Conservation (phyloP, 1,284 basidiomycete species). For the Lignosus rhinocerotis region DNA sequence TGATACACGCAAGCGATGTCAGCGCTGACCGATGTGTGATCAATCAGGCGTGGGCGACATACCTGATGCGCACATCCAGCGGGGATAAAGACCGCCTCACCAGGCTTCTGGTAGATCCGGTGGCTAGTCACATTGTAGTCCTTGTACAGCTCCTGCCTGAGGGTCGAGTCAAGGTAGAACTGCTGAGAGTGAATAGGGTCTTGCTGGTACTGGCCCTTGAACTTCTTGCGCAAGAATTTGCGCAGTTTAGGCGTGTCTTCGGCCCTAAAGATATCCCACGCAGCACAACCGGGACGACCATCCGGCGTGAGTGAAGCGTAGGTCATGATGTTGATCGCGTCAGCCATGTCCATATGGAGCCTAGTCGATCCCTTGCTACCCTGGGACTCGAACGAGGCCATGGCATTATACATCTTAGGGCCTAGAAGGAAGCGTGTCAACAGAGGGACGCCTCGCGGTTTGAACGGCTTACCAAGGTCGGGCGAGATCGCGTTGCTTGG, state of each 20-base stretch:
- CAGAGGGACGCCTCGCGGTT: constrained; percentile 1
- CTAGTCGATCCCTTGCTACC: constrained; percentile 84
- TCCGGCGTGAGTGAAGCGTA: constrained; percentile 64
- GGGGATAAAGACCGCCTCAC: constrained; percentile 95
- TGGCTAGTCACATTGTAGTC: constrained; percentile 75
- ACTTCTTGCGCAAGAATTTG: constrained; percentile 65
- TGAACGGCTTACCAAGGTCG: constrained; percentile 67
- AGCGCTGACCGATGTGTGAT: background rate
- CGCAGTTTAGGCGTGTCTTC: constrained; percentile 83
- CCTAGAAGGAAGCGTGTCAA: constrained; percentile 40
- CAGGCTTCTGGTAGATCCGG: constrained; percentile 85
- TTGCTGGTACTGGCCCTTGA: constrained; percentile 50
- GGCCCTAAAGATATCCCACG: constrained; percentile 90
- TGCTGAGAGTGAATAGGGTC: constrained; percentile 93
- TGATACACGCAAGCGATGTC: constrained; percentile 30
- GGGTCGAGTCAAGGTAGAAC: constrained; percentile 77
- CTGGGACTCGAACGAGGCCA: constrained; percentile 59
- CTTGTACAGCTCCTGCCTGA: constrained; percentile 71
- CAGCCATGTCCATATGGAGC: constrained; percentile 96
- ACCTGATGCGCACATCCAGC: constrained; percentile 96
- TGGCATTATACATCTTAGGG: constrained; percentile 81
- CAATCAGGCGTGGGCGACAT: constrained; percentile 28
- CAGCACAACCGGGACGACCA: constrained; percentile 77
- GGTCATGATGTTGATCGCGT: constrained; percentile 92
- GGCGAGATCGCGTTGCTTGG: constrained; percentile 82